A percentile compares a stretch with the other conserved stretches of the same genome.
Conservation (phyloP, 768 basidiomycete species). For the Hericium erinaceus region DNA sequence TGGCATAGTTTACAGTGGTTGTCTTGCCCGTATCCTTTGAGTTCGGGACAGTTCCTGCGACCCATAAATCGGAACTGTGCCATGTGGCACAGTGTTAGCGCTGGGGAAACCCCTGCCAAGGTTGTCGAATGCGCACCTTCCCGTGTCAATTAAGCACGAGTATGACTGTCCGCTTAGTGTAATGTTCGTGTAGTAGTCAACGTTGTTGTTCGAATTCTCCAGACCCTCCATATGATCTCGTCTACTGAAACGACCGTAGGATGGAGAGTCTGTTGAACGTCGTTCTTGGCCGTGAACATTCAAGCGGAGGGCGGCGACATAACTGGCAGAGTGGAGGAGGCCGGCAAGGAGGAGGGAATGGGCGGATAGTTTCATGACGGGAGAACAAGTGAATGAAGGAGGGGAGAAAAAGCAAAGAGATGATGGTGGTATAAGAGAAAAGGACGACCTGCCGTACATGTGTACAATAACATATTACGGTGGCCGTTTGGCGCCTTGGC, state of each 20-base stretch:
- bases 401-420: not conserved
- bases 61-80: constrained; percentile 56
- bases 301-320: constrained; percentile 1
- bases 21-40: constrained; percentile 30
- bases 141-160: constrained; percentile 35
- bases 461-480: not conserved
- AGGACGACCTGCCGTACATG: not conserved
- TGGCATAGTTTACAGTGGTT: constrained; percentile 41
- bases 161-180: constrained; percentile 27
- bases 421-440: not conserved
- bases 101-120: not conserved
- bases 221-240: constrained; percentile 22
- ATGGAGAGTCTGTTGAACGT: not conserved
- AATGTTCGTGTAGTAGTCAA: constrained; percentile 30
- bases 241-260: constrained; percentile 7
- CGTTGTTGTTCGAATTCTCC: not conserved
- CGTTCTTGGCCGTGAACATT: constrained; percentile 1
- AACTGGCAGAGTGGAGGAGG: not conserved
- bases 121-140: constrained; percentile 25
- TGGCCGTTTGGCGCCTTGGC: not conserved
- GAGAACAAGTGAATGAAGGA: not conserved
- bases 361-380: not conserved
- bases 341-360: not conserved
- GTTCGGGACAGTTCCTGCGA: constrained; percentile 34
- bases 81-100: not conserved